A percentile compares a stretch with the other conserved stretches of the same genome.
Conservation (phyloP, 768 basidiomycete species). For the Tephrocybe sp. region DNA sequence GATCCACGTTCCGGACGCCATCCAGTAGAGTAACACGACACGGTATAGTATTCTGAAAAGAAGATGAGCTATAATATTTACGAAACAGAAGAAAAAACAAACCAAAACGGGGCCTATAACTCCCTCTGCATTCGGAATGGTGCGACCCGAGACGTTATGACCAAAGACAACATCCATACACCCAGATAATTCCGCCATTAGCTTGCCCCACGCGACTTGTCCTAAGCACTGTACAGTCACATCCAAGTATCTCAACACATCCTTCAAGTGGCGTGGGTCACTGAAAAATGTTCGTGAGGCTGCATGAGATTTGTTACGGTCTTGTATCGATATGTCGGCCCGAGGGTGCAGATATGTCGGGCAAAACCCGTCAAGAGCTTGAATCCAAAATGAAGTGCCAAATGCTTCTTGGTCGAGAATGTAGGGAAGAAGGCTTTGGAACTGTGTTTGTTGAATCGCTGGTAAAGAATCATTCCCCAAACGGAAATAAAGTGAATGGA, state of each 20-base stretch:
- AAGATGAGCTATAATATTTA: background rate
- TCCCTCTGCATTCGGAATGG: conserved; percentile 35
- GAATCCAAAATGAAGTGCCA: conserved; percentile 37
- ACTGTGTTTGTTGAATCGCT: conserved; percentile 28
- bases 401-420: conserved; percentile 34
- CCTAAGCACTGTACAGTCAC: conserved; percentile 35
- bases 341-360: conserved; percentile 18
- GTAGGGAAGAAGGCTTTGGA: conserved; percentile 33
- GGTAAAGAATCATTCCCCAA: conserved; percentile 1
- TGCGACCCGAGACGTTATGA: conserved; percentile 43
- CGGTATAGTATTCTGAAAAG: conserved; percentile 40
- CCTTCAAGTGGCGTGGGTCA: conserved; percentile 13
- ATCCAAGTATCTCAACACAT: conserved; percentile 18
- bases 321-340: background rate
- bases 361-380: conserved; percentile 21
- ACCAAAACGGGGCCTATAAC: conserved; percentile 48
- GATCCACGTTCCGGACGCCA: conserved; percentile 25
- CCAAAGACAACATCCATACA: conserved; percentile 43
- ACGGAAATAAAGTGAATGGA: conserved; percentile 29
- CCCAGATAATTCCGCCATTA: conserved; percentile 25
- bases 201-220: conserved; percentile 26
- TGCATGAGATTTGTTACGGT: conserved; percentile 2
- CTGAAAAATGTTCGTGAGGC: conserved; percentile 14
- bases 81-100: conserved; percentile 13
- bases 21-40: conserved; percentile 33